A percentile compares a stretch with the other conserved stretches of the same genome.
phyloP scores from a whole-genome alignment of 371 early-diverging fungal genomes.

The Massospora cicadina region DNA sequence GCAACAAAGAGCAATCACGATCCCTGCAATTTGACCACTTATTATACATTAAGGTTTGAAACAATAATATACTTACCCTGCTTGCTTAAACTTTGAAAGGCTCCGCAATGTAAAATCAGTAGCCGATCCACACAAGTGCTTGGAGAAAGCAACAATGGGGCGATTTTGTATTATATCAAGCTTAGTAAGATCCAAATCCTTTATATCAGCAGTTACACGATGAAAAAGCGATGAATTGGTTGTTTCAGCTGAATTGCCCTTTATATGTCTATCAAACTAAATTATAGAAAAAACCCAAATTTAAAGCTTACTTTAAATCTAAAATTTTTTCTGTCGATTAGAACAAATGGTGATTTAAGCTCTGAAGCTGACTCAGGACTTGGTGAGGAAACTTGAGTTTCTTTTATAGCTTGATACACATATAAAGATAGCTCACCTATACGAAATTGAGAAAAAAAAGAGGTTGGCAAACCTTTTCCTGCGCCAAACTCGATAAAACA shows the following conservation, averaged over 20 bases:
- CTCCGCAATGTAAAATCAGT: conserved; percentile 75
- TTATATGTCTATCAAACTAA: conserved; percentile 25
- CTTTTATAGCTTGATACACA: conserved; percentile 37
- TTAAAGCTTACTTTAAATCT: conserved; percentile 35
- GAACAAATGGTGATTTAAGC: conserved; percentile 34
- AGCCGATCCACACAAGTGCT: conserved; percentile 86
- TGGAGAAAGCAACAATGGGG: conserved; percentile 52
- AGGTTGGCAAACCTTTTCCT: conserved; percentile 42
- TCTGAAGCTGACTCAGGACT: conserved; percentile 9
- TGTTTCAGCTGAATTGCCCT: conserved; percentile 14
- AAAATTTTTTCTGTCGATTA: conserved; percentile 62
- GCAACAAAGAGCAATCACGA: conserved; percentile 79
- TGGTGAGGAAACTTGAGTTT: conserved; percentile 3
- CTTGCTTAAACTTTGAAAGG: conserved; percentile 31
- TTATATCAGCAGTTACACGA: conserved; percentile 62
- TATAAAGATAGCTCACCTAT: conserved; percentile 37
- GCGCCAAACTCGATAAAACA: conserved; percentile 71
- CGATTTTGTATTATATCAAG: conserved; percentile 16
- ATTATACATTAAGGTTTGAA: not conserved
- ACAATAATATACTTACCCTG: conserved; percentile 17
- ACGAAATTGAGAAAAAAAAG: conserved; percentile 11
- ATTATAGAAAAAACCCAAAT: conserved; percentile 12
- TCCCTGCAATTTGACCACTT: conserved; percentile 34
- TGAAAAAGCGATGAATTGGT: conserved; percentile 26
- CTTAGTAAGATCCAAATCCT: conserved; percentile 40